Evolutionary conservation across 371 early-diverging fungal genomes (phyloP), one percentile per base, ranked within the genome.

Genomic region (Nematocida sp.): DNA sequence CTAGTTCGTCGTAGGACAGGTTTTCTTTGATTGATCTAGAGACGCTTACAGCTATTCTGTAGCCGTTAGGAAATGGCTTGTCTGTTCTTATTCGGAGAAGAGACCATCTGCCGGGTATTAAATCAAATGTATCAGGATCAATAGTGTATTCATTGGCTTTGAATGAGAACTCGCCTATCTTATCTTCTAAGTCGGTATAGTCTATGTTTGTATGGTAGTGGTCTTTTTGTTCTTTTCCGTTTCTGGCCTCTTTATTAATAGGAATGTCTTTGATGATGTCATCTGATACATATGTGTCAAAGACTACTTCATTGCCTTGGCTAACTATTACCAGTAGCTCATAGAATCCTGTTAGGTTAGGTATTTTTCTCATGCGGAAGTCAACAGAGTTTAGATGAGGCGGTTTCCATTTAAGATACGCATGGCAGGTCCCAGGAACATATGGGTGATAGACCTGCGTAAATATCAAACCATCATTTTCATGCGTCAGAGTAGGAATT

Each of bases 381-480:
- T 98, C 98, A 13, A 95, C 86, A 0, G 96, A 92, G 81, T 96
- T 96, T 76, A 95, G 90, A 62, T 89, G 87, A 11, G 93, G 87
- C 11, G 96, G 95, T 78, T 96, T 98, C 98, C 98, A 98, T 85
- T 98, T 98, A 35, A 95, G 81, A 88, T 93, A 92, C 74, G 88
- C 89, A 7, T 85, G 75, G 61, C 90, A 90, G 1, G 93, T 92
- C 37, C 94, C 94, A 7, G 86, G 78, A 0, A 76, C 77, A 80
- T 96, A 96, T 25, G 89, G 87, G 1, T 90, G 88, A n/a, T 83
- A 80, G 2, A 86, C 86, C 1, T 94, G 87, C 0, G 96, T 95
- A 79, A 95, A 97, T 46, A 97, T 93, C 2, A 96, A 81, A 0
- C 98, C 98, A 80, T 97, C 98, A 38, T 86, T 91, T 53, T 90